These are phyloP conservation scores for Crithidia sp. DNA, from an alignment of 208 protist species.

Conservation along the genomic window DNA sequence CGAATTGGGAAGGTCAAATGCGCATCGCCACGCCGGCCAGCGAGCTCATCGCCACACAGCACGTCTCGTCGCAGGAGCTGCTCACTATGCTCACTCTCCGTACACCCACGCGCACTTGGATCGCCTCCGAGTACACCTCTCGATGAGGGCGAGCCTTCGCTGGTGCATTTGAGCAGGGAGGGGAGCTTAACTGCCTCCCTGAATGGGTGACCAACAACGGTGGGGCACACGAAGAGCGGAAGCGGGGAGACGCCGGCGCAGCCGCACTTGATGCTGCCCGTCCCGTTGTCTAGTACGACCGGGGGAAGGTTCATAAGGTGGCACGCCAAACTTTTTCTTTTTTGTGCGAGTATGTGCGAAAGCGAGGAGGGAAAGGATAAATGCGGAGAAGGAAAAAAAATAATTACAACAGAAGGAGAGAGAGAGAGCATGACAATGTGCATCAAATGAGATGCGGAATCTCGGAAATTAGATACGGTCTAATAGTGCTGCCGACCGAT, in stretches of 20 bases:
- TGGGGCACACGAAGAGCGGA: constrained; percentile 96
- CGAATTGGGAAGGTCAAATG: constrained; percentile 94
- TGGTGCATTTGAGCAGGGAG: neutral
- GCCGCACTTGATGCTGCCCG: constrained; percentile 97
- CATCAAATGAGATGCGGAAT: too few species aligned
- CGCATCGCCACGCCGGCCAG: neutral
- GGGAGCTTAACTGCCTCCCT: constrained; percentile 44
- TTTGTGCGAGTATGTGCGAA: neutral
- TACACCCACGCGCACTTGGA: too few species aligned
- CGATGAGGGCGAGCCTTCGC: too few species aligned
- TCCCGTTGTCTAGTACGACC: constrained; percentile 72
- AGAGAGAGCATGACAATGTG: too few species aligned
- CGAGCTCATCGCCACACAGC: constrained; percentile 23
- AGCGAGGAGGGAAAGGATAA: neutral
- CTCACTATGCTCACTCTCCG: neutral
- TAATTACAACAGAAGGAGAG: too few species aligned
- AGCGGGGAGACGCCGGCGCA: constrained; percentile 96
- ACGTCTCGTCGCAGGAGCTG: constrained; percentile 5
- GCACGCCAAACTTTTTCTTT: neutral
- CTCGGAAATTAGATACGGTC: too few species aligned
- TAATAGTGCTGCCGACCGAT: too few species aligned
- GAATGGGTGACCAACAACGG: constrained; percentile 95
- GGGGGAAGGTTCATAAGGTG: constrained; percentile 23
- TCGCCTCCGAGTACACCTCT: too few species aligned
- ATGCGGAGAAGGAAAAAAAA: neutral